phyloP scores from a whole-genome alignment of 345 rosid species.

The Rhodomyrtus tomentosa region DNA sequence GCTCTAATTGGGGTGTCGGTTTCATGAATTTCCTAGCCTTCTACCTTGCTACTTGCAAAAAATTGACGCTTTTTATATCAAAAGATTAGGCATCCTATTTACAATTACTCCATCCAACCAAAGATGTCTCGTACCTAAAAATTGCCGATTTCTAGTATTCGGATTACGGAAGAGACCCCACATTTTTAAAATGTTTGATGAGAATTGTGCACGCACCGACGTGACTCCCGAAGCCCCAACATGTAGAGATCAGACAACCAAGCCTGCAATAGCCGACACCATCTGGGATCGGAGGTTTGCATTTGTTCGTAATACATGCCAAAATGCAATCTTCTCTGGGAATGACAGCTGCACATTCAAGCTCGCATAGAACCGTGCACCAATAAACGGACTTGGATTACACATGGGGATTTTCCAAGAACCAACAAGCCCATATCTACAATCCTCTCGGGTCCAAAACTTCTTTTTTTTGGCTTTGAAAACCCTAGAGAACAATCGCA shows the following conservation, averaged over 20 bases:
- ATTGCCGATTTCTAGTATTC: background rate
- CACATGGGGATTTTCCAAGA: background rate
- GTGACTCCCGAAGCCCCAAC: background rate
- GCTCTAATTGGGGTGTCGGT: background rate
- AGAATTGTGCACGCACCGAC: background rate
- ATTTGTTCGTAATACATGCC: background rate
- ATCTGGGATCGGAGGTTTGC: background rate
- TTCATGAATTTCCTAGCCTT: background rate
- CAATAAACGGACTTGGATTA: background rate
- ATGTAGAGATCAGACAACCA: background rate
- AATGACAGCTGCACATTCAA: background rate
- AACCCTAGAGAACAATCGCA: background rate
- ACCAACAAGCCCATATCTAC: background rate
- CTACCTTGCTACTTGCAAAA: background rate
- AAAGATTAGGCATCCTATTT: too few species aligned
- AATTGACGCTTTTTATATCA: too few species aligned
- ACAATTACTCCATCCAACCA: too few species aligned
- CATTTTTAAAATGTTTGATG: background rate
- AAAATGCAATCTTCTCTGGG: background rate
- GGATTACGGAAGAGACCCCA: background rate
- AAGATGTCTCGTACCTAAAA: too few species aligned
- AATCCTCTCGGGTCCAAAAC: background rate
- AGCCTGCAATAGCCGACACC: background rate
- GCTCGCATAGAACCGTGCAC: background rate
- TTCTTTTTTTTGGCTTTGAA: background rate